Evolutionary conservation across 805 yeast genomes (phyloP).

Genomic region (Helenozyma rhizophorensis): DNA sequence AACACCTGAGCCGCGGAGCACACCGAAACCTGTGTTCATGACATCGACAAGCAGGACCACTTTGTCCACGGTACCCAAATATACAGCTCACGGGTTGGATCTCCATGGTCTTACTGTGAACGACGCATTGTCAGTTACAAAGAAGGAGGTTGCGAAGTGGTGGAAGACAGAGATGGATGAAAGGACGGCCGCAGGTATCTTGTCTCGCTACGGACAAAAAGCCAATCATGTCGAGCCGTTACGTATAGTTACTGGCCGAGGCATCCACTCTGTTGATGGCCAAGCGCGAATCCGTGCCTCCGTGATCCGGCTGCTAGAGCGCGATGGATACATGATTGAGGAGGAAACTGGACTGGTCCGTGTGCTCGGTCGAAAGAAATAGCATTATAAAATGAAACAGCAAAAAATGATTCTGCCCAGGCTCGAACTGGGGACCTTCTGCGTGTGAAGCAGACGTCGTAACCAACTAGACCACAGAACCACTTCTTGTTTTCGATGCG

Average conservation of each 20-base stretch:
- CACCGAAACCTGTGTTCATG: not conserved
- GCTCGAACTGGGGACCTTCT: slow-evolving; percentile 25
- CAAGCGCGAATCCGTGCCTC: slow-evolving; percentile 42
- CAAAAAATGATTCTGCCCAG: slow-evolving; percentile 18
- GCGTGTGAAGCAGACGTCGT: slow-evolving; percentile 24
- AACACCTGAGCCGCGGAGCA: too few species aligned
- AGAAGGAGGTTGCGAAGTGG: slow-evolving; percentile 46
- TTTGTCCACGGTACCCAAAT: not conserved
- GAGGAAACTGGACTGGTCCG: slow-evolving; percentile 44
- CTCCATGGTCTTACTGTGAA: slow-evolving; percentile 51
- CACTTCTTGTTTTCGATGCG: slow-evolving; percentile 1
- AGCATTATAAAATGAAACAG: too few species aligned
- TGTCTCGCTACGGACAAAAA: slow-evolving; percentile 26
- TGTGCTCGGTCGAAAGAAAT: slow-evolving; percentile 37
- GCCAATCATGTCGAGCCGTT: slow-evolving; percentile 43
- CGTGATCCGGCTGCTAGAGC: slow-evolving; percentile 37
- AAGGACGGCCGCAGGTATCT: slow-evolving; percentile 38
- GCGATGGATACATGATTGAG: slow-evolving; percentile 37
- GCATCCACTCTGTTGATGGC: slow-evolving; percentile 63
- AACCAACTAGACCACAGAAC: slow-evolving; percentile 23
- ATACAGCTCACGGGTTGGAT: slow-evolving; percentile 39
- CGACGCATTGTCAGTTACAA: slow-evolving; percentile 41
- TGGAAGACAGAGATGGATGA: slow-evolving; percentile 52
- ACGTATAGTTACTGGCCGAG: slow-evolving; percentile 61
- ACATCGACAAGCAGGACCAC: not conserved